Conservation (phyloP, 1,284 basidiomycete species). For the Wallemia mellicola region DNA sequence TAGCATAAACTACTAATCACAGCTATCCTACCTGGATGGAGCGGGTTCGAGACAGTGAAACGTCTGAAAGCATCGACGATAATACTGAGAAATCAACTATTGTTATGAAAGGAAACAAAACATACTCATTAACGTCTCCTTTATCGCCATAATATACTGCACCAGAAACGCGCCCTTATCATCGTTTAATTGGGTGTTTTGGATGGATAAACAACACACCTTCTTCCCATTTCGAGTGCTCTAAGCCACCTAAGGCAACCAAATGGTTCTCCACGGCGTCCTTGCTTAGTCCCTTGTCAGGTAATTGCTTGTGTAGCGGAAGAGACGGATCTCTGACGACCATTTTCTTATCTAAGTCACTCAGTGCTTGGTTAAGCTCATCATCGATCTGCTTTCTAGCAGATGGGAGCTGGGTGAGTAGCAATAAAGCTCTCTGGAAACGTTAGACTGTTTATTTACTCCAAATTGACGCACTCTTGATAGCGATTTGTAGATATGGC, state of each 20-base stretch:
- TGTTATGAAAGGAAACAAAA: not conserved
- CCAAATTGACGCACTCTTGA: not conserved
- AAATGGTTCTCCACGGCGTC: conserved; percentile 6
- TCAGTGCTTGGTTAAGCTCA: conserved; percentile 11
- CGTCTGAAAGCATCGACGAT: conserved; percentile 9
- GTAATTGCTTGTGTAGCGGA: conserved; percentile 7
- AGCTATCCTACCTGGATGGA: conserved; percentile 31
- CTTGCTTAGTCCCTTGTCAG: conserved; percentile 9
- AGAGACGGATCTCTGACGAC: conserved; percentile 8
- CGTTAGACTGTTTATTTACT: not conserved
- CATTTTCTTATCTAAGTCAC: conserved; percentile 11
- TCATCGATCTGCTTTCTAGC: conserved; percentile 9
- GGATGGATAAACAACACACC: conserved; percentile 5
- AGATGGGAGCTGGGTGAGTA: conserved; percentile 10
- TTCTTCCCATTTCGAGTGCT: conserved; percentile 3
- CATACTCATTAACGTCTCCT: conserved; percentile 4
- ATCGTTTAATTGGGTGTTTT: too few relatives aligned
- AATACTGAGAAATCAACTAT: conserved; percentile 7
- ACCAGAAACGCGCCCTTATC: conserved; percentile 12
- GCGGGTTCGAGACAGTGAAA: conserved; percentile 34
- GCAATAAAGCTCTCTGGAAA: not conserved
- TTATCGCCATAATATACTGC: conserved; percentile 15
- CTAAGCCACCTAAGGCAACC: not conserved
- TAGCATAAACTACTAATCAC: too few relatives aligned
- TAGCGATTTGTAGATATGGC: not conserved